Percentiles rank a stretch among this genome's conserved stretches.
Conservation (phyloP, 176 grass and related monocot genomes). For the Avena sativa region DNA sequence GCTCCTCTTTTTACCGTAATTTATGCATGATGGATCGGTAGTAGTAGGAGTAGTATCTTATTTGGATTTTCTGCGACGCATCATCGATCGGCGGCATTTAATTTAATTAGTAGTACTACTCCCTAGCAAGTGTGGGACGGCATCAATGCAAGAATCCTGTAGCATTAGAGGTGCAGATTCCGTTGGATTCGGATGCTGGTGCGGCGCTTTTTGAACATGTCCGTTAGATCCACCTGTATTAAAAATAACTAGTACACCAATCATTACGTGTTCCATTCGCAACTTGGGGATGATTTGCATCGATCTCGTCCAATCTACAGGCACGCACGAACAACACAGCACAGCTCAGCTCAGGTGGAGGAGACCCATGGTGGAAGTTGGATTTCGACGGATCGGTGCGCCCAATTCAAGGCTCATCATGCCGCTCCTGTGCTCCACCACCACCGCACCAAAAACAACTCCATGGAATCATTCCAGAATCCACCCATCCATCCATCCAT, state of each 20-base stretch:
- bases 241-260: neutral
- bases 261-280: neutral
- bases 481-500: neutral
- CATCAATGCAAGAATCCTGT: neutral
- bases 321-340: neutral
- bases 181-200: neutral
- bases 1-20: no score
- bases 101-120: neutral
- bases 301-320: slow-evolving; percentile 2
- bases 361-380: neutral
- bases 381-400: slow-evolving; percentile 20
- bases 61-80: neutral
- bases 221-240: neutral
- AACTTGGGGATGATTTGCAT: slow-evolving; percentile 8
- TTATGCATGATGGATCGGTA: no score
- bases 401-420: slow-evolving; percentile 44
- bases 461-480: neutral
- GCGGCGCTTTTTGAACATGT: slow-evolving; percentile 19
- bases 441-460: neutral
- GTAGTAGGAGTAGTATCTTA: neutral
- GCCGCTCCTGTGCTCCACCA: neutral
- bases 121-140: neutral
- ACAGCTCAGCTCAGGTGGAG: neutral
- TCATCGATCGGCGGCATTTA: no score
- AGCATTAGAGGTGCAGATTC: neutral